A percentile compares a stretch with the other conserved stretches of the same genome.
Evolutionary conservation across 2,329 filamentous ascomycete species (phyloP).

Genomic region (Coniella vitis): DNA sequence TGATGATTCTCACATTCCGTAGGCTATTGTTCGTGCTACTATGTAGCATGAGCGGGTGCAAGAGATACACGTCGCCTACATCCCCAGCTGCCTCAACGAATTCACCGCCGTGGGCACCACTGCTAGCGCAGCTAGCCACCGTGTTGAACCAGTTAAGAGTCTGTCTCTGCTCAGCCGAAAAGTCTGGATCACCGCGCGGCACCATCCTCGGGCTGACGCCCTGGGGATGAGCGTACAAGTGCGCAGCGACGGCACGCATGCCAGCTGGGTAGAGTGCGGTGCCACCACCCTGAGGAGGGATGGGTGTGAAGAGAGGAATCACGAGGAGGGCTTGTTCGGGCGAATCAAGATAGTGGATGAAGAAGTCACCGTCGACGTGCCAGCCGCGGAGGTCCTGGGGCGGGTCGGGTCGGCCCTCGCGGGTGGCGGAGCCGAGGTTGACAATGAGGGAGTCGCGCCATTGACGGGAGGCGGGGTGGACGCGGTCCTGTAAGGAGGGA

Average conservation of each 20-base stretch:
- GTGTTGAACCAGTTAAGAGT: conserved; percentile 39
- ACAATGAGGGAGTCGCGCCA: conserved; percentile 66
- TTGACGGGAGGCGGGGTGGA: conserved; percentile 39
- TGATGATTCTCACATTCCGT: conserved; percentile 40
- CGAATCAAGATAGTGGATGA: conserved; percentile 64
- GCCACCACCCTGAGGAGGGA: conserved; percentile 53
- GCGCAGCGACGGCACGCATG: conserved; percentile 48
- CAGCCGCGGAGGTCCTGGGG: conserved; percentile 50
- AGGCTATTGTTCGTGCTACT: conserved; percentile 41
- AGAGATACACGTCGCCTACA: conserved; percentile 49
- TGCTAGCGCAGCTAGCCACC: conserved; percentile 28
- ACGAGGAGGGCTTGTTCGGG: conserved; percentile 63
- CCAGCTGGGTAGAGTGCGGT: conserved; percentile 58
- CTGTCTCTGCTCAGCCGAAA: conserved; percentile 34
- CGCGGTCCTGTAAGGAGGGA: conserved; percentile 28
- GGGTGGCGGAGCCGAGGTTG: conserved; percentile 54
- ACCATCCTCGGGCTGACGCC: conserved; percentile 62
- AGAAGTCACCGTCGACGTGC: conserved; percentile 69
- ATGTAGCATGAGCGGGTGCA: conserved; percentile 57
- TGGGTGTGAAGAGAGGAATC: conserved; percentile 61
- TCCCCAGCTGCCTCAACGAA: conserved; percentile 49
- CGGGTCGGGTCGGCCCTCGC: conserved; percentile 40
- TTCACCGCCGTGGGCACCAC: conserved; percentile 31
- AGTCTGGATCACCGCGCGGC: conserved; percentile 43
- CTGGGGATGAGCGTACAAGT: conserved; percentile 54